These are phyloP conservation scores for Salinomyces thailandicus DNA, from an alignment of 2,329 filamentous ascomycete species.

Conservation along the genomic window DNA sequence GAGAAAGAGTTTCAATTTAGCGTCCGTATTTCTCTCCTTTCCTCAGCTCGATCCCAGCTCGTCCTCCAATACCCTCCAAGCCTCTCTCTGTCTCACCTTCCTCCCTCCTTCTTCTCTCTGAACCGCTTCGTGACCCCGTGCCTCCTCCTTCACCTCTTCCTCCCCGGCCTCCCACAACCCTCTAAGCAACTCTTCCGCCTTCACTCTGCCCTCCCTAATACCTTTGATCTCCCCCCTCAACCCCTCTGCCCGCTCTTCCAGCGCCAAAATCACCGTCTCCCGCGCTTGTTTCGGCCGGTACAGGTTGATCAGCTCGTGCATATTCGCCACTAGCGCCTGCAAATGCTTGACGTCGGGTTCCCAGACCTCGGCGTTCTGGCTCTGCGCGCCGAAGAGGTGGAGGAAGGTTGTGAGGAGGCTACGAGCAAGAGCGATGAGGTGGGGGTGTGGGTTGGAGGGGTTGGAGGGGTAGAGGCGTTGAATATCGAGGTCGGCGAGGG, in stretches of 20 bases:
- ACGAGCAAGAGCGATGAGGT: slow-evolving; percentile 64
- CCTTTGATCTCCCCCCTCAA: slow-evolving; percentile 63
- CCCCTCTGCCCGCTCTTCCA: slow-evolving; percentile 72
- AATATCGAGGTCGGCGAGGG: slow-evolving; percentile 58
- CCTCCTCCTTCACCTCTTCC: slow-evolving; percentile 5
- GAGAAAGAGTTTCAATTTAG: too few species aligned
- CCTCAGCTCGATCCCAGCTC: too few species aligned
- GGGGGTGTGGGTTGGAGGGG: slow-evolving; percentile 36
- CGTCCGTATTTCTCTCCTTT: too few species aligned
- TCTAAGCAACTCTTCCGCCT: slow-evolving; percentile 62
- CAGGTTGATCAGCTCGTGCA: slow-evolving; percentile 87
- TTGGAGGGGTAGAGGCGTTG: slow-evolving; percentile 54
- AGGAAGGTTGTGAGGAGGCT: slow-evolving; percentile 82
- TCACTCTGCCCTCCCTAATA: slow-evolving; percentile 56
- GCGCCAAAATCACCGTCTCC: slow-evolving; percentile 74
- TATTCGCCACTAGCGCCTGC: slow-evolving; percentile 74
- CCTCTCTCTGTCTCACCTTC: slow-evolving; percentile 21
- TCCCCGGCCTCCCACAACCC: slow-evolving; percentile 42
- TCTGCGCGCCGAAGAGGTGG: slow-evolving; percentile 64
- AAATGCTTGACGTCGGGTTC: slow-evolving; percentile 67
- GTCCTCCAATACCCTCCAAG: slow-evolving; percentile 30
- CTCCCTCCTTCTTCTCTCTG: slow-evolving; percentile 5
- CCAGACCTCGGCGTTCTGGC: slow-evolving; percentile 46
- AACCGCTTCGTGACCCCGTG: slow-evolving; percentile 1
- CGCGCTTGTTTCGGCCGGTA: slow-evolving; percentile 88